phyloP scores from a whole-genome alignment of 257 asterid species.

The Nicotiana undulata region DNA sequence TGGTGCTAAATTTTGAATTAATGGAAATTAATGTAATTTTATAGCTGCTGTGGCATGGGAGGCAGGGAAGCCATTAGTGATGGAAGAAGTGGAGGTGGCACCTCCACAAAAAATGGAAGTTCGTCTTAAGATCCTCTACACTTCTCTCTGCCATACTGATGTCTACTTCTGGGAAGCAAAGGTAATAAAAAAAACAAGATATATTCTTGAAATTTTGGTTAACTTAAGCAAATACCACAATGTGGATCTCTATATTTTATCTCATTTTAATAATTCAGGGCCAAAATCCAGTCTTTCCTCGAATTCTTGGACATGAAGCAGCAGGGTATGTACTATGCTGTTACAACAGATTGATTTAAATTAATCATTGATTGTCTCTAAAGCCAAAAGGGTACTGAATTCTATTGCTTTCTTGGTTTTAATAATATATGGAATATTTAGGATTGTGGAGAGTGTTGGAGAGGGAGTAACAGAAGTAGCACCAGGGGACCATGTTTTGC shows the following conservation, averaged over 20 bases:
- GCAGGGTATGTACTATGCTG: conserved; percentile 47
- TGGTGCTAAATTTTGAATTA: conserved; percentile 8
- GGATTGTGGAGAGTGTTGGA: conserved; percentile 82
- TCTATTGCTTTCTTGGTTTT: not conserved
- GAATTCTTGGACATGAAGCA: conserved; percentile 81
- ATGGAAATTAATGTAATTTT: not conserved
- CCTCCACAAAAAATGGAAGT: conserved; percentile 80
- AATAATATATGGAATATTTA: not conserved
- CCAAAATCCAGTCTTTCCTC: conserved; percentile 67
- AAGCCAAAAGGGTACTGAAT: not conserved
- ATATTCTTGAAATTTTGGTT: not conserved
- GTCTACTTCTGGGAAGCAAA: conserved; percentile 81
- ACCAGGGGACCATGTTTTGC: conserved; percentile 78
- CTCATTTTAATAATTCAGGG: conserved; percentile 26
- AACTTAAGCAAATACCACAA: conserved; percentile 38
- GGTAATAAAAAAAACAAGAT: conserved; percentile 17
- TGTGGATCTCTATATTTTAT: not conserved
- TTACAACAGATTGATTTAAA: not conserved
- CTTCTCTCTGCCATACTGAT: conserved; percentile 78
- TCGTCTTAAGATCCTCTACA: conserved; percentile 56
- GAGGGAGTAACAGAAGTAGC: conserved; percentile 67
- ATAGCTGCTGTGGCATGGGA: conserved; percentile 81
- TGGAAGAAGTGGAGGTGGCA: conserved; percentile 68
- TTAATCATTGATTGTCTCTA: not conserved
- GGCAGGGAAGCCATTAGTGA: conserved; percentile 68